These are phyloP conservation scores for Phtheirospermum japonicum DNA, from an alignment of 257 asterid species.

Conservation along the genomic window DNA sequence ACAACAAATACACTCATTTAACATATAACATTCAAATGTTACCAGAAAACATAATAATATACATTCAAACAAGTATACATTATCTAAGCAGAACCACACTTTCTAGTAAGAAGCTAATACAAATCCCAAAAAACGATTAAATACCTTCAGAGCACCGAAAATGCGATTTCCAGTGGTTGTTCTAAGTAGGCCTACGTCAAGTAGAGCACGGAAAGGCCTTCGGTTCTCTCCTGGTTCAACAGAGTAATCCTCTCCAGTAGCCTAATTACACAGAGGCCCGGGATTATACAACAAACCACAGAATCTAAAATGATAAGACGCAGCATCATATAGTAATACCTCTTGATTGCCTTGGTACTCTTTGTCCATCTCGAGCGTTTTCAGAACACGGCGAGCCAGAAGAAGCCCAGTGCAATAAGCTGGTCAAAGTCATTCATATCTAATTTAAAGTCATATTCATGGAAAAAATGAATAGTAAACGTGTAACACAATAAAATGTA, in stretches of 20 bases:
- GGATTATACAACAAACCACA: neutral
- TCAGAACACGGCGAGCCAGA: slow-evolving; percentile 70
- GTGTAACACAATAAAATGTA: slow-evolving; percentile 7
- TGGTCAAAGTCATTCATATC: slow-evolving; percentile 24
- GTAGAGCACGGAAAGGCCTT: slow-evolving; percentile 68
- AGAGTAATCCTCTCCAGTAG: slow-evolving; percentile 69
- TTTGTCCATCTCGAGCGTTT: slow-evolving; percentile 66
- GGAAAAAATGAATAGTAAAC: neutral
- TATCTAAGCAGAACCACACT: too few relatives aligned
- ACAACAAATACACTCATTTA: too few relatives aligned
- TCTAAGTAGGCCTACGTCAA: slow-evolving; percentile 61
- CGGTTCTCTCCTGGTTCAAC: slow-evolving; percentile 67
- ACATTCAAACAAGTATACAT: too few relatives aligned
- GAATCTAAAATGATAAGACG: neutral
- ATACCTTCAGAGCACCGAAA: slow-evolving; percentile 76
- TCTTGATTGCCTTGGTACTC: slow-evolving; percentile 72
- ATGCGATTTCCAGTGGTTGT: slow-evolving; percentile 77
- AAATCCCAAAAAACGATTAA: neutral
- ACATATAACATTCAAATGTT: neutral
- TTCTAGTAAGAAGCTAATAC: too few relatives aligned
- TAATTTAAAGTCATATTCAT: neutral
- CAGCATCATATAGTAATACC: slow-evolving; percentile 35
- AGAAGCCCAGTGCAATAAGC: slow-evolving; percentile 82
- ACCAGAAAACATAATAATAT: too few relatives aligned
- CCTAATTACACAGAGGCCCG: slow-evolving; percentile 33